Base-by-base conservation (phyloP, 352 stramenopile species). In the Pythium folliculosum region DNA sequence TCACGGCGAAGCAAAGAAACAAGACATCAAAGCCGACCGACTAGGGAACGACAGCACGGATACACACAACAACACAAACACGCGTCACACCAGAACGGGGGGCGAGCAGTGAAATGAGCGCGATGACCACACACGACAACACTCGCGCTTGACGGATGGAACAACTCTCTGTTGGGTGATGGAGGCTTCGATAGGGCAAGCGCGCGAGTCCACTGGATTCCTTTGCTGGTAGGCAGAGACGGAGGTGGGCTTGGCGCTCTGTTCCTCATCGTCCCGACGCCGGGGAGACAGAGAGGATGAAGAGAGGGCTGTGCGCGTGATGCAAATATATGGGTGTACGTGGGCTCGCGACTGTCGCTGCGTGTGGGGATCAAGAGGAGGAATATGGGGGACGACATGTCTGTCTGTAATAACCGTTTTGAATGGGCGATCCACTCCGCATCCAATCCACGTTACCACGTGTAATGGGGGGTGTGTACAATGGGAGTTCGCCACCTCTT, bases 401-500 rank as follows among this genome's bases (percentile, higher is more conserved):
- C 40, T 62, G 61, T 68, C 57, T 57, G 61, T 68, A 62, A 30
- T 68, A 62, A 48, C 38, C 27, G 61, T 64, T 68, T 68, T 53
- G 52, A 48, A 54, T 37, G 32, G 32, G 32, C 32, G 9, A 9
- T 9, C 9, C 32, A 37, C 32, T 9, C 32, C 32, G 9, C 32
- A 37, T n/a, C 5, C 5, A 37, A 37, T 37, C 32, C 9, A 37
- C 32, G 32, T 10, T 9, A 37, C 32, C 5, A 37, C 32, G 32
- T n/a, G n/a, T n/a, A n/a, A n/a, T n/a, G n/a, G n/a, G n/a, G n/a
- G n/a, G n/a, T n/a, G n/a, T n/a, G n/a, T n/a, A n/a, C n/a, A n/a
- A n/a, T n/a, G n/a, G n/a, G n/a, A n/a, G n/a, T n/a, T n/a, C n/a
- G n/a, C n/a, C n/a, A n/a, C n/a, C n/a, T n/a, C n/a, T n/a, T 37